Conservation (phyloP, 108 stramenopile species). For the Skeletonema menzelii region DNA sequence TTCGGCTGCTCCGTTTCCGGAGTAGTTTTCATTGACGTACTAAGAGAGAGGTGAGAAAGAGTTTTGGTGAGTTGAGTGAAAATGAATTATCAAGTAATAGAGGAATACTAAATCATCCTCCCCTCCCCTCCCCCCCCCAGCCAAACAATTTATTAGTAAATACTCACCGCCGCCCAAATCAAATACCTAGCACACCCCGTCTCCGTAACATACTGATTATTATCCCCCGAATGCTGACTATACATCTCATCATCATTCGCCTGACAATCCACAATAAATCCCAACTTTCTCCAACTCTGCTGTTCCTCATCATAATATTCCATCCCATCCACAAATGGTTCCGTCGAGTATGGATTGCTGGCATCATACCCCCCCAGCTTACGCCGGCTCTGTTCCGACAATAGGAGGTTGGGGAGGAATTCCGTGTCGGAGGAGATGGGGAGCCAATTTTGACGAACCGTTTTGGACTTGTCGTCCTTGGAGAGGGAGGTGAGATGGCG, state of each 20-base stretch:
- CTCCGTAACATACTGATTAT: not conserved
- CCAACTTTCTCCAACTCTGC: conserved; percentile 69
- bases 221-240: not conserved
- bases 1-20: conserved; percentile 71
- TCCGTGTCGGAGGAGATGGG: not conserved
- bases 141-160: too few species aligned
- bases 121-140: too few species aligned
- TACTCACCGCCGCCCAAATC: conserved; percentile 72
- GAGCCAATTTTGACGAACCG: not conserved
- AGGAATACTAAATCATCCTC: too few species aligned
- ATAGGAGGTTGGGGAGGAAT: not conserved
- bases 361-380: not conserved
- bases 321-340: conserved; percentile 22
- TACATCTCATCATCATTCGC: conserved; percentile 5
- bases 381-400: not conserved
- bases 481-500: not conserved
- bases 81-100: too few species aligned
- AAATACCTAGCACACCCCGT: conserved; percentile 53
- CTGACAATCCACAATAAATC: conserved; percentile 65
- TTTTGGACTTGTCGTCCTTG: not conserved
- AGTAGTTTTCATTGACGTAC: conserved; percentile 61
- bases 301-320: conserved; percentile 58
- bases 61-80: not conserved
- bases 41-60: not conserved
- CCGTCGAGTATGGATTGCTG: conserved; percentile 11